phyloP scores from a whole-genome alignment of 176 grass and related monocot genomes.

The Poa annua region DNA sequence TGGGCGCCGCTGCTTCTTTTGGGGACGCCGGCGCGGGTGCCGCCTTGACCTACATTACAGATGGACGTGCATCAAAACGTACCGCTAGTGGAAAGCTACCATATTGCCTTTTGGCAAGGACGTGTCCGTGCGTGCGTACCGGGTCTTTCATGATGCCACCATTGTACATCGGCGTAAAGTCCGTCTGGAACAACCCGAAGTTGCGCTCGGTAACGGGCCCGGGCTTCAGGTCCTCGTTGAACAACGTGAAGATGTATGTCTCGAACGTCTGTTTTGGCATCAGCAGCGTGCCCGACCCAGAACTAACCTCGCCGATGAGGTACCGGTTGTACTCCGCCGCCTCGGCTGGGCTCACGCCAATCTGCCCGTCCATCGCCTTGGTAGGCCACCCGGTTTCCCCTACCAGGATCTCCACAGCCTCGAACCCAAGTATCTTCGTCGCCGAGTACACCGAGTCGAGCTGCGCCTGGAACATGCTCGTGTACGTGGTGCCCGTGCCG shows the following conservation, averaged over 20 bases:
- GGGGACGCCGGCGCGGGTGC: not conserved
- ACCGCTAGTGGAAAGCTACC: not conserved
- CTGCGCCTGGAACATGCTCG: conserved; percentile 85
- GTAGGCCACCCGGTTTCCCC: conserved; percentile 95
- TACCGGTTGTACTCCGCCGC: conserved; percentile 64
- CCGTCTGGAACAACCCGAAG: conserved; percentile 69
- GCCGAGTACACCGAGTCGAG: conserved; percentile 88
- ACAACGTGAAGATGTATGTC: conserved; percentile 82
- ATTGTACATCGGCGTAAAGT: conserved; percentile 80
- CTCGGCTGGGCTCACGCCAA: conserved; percentile 62
- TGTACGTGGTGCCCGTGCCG: conserved; percentile 71
- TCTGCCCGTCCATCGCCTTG: conserved; percentile 64
- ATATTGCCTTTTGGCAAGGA: too few relatives aligned
- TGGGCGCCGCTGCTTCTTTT: not conserved
- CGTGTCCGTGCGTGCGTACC: not conserved
- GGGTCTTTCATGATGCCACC: conserved; percentile 65
- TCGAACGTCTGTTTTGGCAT: conserved; percentile 87
- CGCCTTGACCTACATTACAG: not conserved
- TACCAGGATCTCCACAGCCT: conserved; percentile 74
- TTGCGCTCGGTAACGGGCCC: conserved; percentile 90
- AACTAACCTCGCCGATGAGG: conserved; percentile 53
- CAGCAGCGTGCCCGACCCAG: conserved; percentile 64
- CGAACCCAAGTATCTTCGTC: conserved; percentile 73
- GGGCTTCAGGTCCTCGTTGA: conserved; percentile 85
- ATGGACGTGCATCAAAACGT: not conserved